These are phyloP conservation scores for Pseudocercospora crystallina DNA, from an alignment of 2,329 filamentous ascomycete genomes.

Conservation along the genomic window DNA sequence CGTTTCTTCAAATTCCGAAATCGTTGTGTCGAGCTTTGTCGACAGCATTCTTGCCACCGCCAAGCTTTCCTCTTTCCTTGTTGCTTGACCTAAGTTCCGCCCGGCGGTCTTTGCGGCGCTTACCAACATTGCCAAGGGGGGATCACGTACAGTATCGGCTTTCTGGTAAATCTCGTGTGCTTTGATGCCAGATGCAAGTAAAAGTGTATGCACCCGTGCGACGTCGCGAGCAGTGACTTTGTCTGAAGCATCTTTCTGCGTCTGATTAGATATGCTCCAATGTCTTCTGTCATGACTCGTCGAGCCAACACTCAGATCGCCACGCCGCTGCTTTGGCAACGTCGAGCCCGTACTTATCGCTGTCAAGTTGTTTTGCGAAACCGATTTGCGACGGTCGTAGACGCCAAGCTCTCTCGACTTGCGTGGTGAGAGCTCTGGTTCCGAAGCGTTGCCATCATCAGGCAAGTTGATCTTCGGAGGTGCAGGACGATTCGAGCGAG, in stretches of 20 bases:
- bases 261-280: conserved; percentile 59
- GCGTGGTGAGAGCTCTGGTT: conserved; percentile 16
- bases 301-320: conserved; percentile 6
- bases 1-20: conserved; percentile 44
- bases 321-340: conserved; percentile 5
- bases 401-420: conserved; percentile 8
- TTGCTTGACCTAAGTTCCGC: conserved; percentile 46
- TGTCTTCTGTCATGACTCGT: conserved; percentile 40
- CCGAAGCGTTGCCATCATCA: conserved; percentile 36
- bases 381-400: conserved; percentile 31
- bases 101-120: conserved; percentile 40
- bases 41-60: conserved; percentile 55
- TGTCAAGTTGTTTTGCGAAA: conserved; percentile 37
- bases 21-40: conserved; percentile 44
- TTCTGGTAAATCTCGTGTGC: conserved; percentile 75
- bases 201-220: conserved; percentile 71
- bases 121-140: conserved; percentile 37
- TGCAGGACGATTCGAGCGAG: conserved; percentile 43
- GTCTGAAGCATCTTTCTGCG: conserved; percentile 37
- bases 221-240: conserved; percentile 69
- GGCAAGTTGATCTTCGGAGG: conserved; percentile 53
- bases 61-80: conserved; percentile 53
- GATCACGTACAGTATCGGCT: conserved; percentile 50
- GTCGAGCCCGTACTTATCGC: conserved; percentile 9
- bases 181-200: conserved; percentile 85